A percentile compares a stretch with the other conserved stretches of the same genome.
Conservation (phyloP, 352 stramenopile genomes). For the Pythium monospermum region DNA sequence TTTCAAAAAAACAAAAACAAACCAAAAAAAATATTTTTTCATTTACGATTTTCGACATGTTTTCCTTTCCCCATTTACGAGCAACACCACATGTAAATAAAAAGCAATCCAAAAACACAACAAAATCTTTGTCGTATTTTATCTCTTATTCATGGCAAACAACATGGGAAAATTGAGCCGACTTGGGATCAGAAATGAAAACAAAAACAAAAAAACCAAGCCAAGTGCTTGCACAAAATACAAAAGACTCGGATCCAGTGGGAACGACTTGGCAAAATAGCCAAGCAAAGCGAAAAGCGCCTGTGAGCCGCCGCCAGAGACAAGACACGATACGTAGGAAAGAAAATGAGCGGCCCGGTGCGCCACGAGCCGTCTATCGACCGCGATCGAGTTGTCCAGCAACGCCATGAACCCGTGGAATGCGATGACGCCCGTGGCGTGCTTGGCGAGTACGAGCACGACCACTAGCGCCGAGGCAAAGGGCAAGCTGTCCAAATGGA, state of each 20-base stretch:
- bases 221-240: slow-evolving; percentile 72
- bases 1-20: too few species aligned
- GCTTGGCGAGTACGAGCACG: slow-evolving; percentile 54
- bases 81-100: too few species aligned
- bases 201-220: slow-evolving; percentile 63
- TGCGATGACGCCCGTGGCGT: slow-evolving; percentile 52
- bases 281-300: slow-evolving; percentile 68
- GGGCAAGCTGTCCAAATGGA: slow-evolving; percentile 57
- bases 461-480: slow-evolving; percentile 62
- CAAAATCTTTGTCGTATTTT: too few species aligned
- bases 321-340: slow-evolving; percentile 47
- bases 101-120: too few species aligned
- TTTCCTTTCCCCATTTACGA: too few species aligned
- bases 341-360: slow-evolving; percentile 63
- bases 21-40: too few species aligned
- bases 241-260: slow-evolving; percentile 73
- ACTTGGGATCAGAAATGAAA: slow-evolving; percentile 72
- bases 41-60: too few species aligned
- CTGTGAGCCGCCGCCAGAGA: slow-evolving; percentile 42
- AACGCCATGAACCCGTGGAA: slow-evolving; percentile 60
- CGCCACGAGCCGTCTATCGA: slow-evolving; percentile 63
- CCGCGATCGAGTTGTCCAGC: slow-evolving; percentile 75
- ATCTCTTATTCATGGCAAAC: slow-evolving; percentile 76
- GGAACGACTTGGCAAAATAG: slow-evolving; percentile 73
- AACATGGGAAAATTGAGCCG: slow-evolving; percentile 80